Evolutionary conservation across 805 yeast genomes (phyloP), one percentile per base, ranked within the genome.

Genomic region (Candida dajiaensis): DNA sequence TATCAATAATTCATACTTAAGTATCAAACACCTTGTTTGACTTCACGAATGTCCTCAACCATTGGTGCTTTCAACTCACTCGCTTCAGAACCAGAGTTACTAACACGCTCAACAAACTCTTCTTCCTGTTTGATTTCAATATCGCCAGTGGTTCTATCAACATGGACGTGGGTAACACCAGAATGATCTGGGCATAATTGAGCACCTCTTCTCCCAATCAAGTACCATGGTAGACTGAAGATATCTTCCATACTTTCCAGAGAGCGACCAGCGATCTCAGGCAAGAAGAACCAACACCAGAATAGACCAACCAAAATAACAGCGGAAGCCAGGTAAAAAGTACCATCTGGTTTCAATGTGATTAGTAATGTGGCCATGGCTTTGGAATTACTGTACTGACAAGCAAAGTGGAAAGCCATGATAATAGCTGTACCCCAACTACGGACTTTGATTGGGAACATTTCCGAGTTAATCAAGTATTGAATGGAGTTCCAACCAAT

Each of bases 401-500:
- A 76, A 25, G 74, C 73, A 54, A 73, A 78, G 56, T 78, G 83
- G 58, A 77, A 68, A 3, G 70, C 71, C 83, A 78, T 78, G 50
- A 74, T 68, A 22, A 73, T 48, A 4, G 80, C 70, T 40, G 76
- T 73, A 23, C 77, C 81, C 51, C 74, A 62, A 33, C 72, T 70
- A 50, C 82, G 68, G 33, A 73, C 66, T 47, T 72, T 67, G 54
- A 77, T 61, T 20, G 83, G 83, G 56, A 77, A 70, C 44, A 78
- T 68, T 56, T 78, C 83, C 4, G 82, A 69, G 48, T 76, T 77
- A 53, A 78, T 62, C 52, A 78, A 65, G 55, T 77, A 78, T 57
- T 78, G 82, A 42, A 77, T 65, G 0, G 78, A 66, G 61, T 78
- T 78, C 72, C 76, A 78, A 33, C 83, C 83, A 61, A 78, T 58